Conservation (phyloP, 2,329 filamentous ascomycete genomes). For the Escovopsis weberi region DNA sequence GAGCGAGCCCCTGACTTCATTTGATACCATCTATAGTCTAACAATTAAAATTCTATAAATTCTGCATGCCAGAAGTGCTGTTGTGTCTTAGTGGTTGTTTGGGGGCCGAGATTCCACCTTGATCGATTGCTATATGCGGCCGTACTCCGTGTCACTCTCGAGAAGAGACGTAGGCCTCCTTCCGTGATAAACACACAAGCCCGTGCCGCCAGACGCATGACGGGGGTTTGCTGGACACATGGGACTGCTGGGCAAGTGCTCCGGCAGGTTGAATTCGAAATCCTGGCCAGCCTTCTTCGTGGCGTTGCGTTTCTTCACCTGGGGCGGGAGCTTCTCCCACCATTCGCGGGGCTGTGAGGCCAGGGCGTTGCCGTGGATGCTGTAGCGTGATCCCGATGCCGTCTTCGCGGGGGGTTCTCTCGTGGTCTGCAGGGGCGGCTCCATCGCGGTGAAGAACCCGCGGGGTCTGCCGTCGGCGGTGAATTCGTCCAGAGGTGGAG, state of each 20-base stretch:
- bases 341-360: constrained; percentile 17
- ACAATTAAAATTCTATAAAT: background rate
- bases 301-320: constrained; percentile 9
- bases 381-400: constrained; percentile 7
- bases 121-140: background rate
- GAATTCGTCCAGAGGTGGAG: constrained; percentile 28
- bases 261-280: constrained; percentile 35
- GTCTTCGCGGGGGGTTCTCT: background rate
- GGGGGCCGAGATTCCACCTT: background rate
- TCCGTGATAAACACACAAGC: constrained; percentile 36
- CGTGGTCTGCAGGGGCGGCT: constrained; percentile 12
- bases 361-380: constrained; percentile 11
- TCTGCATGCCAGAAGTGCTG: no score
- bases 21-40: background rate
- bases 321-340: constrained; percentile 20
- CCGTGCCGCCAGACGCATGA: constrained; percentile 29
- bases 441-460: constrained; percentile 29
- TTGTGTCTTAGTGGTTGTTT: no score
- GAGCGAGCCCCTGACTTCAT: background rate
- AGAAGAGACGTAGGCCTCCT: constrained; percentile 9
- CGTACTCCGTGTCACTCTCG: constrained; percentile 14
- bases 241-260: constrained; percentile 36
- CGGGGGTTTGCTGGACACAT: constrained; percentile 35
- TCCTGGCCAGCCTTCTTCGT: constrained; percentile 4
- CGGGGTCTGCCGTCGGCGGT: constrained; percentile 22